phyloP scores from a whole-genome alignment of 805 yeast genomes.

The Hanseniaspora hatyaiensis region DNA sequence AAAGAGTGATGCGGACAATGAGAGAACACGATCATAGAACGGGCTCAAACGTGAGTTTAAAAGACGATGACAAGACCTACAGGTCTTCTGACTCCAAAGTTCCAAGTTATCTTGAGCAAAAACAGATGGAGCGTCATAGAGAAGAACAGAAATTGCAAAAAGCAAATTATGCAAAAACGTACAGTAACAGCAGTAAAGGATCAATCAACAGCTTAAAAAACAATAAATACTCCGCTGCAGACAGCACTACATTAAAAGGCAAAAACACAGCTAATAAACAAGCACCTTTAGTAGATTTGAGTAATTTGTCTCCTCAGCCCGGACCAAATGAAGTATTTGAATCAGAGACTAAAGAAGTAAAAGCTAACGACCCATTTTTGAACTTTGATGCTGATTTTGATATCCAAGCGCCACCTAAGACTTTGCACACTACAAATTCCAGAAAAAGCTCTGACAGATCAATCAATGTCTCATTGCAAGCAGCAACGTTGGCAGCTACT shows the following conservation, averaged over 20 bases:
- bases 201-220: background rate
- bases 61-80: no score
- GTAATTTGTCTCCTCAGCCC: no score
- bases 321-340: no score
- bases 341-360: no score
- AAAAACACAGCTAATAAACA: no score
- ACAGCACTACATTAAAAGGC: background rate
- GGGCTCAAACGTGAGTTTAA: no score
- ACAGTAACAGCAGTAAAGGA: constrained; percentile 3
- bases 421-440: no score
- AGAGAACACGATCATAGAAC: constrained; percentile 4
- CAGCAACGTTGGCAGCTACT: constrained; percentile 11
- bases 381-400: constrained; percentile 1
- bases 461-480: constrained; percentile 5
- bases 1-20: constrained; percentile 13
- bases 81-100: background rate
- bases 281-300: no score
- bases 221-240: background rate
- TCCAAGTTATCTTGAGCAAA: constrained; percentile 6
- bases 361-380: constrained; percentile 9
- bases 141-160: constrained; percentile 7
- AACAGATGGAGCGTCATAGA: constrained; percentile 1
- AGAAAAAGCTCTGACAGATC: constrained; percentile 11
- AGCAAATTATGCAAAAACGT: background rate
- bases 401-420: no score